Conservation (phyloP, 352 stramenopile species). For the Globisporangium nodosum region DNA sequence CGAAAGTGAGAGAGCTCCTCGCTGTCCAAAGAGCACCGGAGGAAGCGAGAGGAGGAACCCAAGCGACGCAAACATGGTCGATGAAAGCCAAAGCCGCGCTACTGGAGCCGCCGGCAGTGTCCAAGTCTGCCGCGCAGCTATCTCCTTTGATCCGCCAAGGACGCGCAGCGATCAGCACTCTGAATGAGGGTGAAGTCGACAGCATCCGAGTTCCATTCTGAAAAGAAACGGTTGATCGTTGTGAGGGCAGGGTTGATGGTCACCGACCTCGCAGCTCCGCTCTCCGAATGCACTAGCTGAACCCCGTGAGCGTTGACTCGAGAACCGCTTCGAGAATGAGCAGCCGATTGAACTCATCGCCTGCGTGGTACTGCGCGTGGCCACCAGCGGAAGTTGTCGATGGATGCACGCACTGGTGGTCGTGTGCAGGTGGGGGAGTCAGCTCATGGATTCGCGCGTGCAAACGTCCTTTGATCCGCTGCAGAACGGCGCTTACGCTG, state of each 20-base stretch:
- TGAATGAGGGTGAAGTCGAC: conserved; percentile 1
- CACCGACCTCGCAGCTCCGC: neutral
- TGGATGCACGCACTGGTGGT: neutral
- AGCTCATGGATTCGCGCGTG: conserved; percentile 25
- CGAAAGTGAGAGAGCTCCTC: conserved; percentile 25
- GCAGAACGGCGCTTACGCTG: conserved; percentile 15
- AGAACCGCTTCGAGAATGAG: conserved; percentile 46
- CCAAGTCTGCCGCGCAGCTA: conserved; percentile 8
- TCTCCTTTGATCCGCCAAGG: conserved; percentile 20
- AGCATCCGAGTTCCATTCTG: conserved; percentile 8
- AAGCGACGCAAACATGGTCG: neutral
- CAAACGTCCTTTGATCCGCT: conserved; percentile 26
- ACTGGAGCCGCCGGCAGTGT: neutral
- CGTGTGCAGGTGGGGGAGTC: neutral
- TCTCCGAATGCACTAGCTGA: conserved; percentile 1
- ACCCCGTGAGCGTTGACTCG: conserved; percentile 26
- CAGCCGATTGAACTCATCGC: conserved; percentile 22
- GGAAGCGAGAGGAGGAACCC: neutral
- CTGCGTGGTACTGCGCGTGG: conserved; percentile 1
- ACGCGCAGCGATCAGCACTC: conserved; percentile 5
- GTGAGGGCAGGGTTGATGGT: neutral
- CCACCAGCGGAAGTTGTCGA: neutral
- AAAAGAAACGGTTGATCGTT: neutral
- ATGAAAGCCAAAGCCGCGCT: neutral
- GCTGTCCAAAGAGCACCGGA: neutral